Evolutionary conservation across 1,284 basidiomycete genomes (phyloP).

Genomic region (Cryptococcus maquisensis): DNA sequence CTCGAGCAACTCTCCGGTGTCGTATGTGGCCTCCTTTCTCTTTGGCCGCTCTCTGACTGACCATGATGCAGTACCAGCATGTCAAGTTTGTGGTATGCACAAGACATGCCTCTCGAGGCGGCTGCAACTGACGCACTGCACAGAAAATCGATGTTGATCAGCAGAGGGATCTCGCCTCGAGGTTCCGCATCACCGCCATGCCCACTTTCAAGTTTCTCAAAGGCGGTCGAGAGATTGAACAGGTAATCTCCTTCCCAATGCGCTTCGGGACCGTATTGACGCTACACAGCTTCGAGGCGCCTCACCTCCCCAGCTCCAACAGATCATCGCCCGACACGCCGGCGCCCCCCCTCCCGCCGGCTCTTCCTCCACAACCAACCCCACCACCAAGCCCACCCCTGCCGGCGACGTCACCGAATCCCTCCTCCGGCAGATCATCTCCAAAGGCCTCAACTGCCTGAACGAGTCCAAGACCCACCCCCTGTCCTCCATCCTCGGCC

Average conservation of each 20-base stretch:
- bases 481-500: conserved; percentile 58
- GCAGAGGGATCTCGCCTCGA: conserved; percentile 43
- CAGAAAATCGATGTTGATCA: conserved; percentile 52
- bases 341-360: conserved; percentile 34
- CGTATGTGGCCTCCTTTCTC: conserved; percentile 18
- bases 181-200: conserved; percentile 50
- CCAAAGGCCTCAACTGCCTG: conserved; percentile 60
- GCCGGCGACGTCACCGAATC: conserved; percentile 26
- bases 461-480: conserved; percentile 65
- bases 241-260: conserved; percentile 26
- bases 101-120: neutral
- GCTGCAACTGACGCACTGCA: neutral
- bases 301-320: conserved; percentile 40
- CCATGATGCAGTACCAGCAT: conserved; percentile 25
- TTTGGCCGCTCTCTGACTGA: conserved; percentile 1
- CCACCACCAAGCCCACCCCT: conserved; percentile 8
- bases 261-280: neutral
- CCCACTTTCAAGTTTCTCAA: conserved; percentile 54
- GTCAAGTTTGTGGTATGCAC: conserved; percentile 39
- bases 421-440: conserved; percentile 37
- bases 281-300: conserved; percentile 46
- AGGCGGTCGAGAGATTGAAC: conserved; percentile 44
- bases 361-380: conserved; percentile 4
- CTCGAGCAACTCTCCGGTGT: conserved; percentile 35
- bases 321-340: conserved; percentile 38